Percentiles rank a stretch among this genome's conserved stretches.
phyloP scores from a whole-genome alignment of 2,329 filamentous ascomycete species.

The Fusarium lateritium region DNA sequence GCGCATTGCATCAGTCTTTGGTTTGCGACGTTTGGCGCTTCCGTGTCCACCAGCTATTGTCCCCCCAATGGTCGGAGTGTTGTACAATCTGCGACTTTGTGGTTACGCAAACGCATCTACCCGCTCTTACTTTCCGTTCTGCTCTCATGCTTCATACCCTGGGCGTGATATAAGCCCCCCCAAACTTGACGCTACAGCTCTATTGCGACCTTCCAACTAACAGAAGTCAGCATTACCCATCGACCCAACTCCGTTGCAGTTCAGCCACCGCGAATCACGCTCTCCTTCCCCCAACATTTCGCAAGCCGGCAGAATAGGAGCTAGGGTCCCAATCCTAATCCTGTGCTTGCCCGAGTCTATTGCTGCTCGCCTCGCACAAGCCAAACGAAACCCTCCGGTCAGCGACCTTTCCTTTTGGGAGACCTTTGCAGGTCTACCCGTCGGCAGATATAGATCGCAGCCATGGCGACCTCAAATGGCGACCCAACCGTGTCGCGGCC shows the following conservation, averaged over 20 bases:
- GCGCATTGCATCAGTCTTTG: conserved; percentile 20
- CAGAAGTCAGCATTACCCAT: conserved; percentile 42
- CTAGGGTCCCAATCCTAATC: conserved; percentile 33
- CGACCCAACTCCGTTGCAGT: conserved; percentile 22
- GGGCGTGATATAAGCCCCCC: conserved; percentile 19
- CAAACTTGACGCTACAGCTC: conserved; percentile 28
- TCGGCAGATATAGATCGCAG: conserved; percentile 43
- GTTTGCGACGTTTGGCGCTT: conserved; percentile 40
- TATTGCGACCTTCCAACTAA: conserved; percentile 42
- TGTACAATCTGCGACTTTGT: conserved; percentile 39
- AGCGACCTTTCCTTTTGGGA: conserved; percentile 38
- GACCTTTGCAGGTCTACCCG: conserved; percentile 44
- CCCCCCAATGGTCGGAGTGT: conserved; percentile 32
- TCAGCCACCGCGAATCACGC: conserved; percentile 38
- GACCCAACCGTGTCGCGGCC: conserved; percentile 53
- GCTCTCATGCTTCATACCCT: conserved; percentile 35
- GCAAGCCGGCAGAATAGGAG: conserved; percentile 29
- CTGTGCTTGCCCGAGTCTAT: conserved; percentile 36
- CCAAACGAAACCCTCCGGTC: conserved; percentile 32
- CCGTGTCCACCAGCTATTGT: conserved; percentile 38
- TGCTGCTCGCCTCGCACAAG: conserved; percentile 41
- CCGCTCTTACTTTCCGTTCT: conserved; percentile 40
- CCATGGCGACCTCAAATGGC: conserved; percentile 49
- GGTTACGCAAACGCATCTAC: conserved; percentile 47
- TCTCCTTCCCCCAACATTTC: conserved; percentile 20